Percentiles rank a stretch among this genome's conserved stretches.
Evolutionary conservation across 169 alveolate species (phyloP).

Genomic region (Plasmodium malariae): DNA sequence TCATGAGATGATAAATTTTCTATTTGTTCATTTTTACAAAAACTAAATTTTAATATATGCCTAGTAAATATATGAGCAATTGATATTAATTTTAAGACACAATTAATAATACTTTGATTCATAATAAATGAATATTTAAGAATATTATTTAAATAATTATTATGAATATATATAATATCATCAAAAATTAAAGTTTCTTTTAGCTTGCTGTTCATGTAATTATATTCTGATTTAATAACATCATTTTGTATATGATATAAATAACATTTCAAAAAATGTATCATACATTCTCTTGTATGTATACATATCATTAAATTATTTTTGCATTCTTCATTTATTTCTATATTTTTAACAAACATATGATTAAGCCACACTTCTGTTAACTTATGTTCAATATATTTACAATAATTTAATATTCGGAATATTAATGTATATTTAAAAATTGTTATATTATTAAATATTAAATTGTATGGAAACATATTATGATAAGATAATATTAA

Average conservation of each 20-base stretch:
- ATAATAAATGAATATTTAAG: conserved; percentile 71
- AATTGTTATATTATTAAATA: conserved; percentile 77
- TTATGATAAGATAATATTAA: conserved; percentile 52
- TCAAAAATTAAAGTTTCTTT: conserved; percentile 70
- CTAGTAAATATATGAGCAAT: conserved; percentile 79
- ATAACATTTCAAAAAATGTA: conserved; percentile 76
- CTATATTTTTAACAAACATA: conserved; percentile 80
- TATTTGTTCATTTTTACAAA: conserved; percentile 47
- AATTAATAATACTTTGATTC: conserved; percentile 68
- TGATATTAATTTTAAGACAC: conserved; percentile 74
- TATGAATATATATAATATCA: conserved; percentile 74
- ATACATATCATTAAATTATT: conserved; percentile 79
- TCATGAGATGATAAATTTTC: conserved; percentile 18
- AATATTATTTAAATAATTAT: conserved; percentile 77
- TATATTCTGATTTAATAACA: conserved; percentile 76
- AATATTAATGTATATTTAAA: conserved; percentile 78
- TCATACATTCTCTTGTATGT: conserved; percentile 82
- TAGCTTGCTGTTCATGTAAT: conserved; percentile 48
- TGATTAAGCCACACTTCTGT: conserved; percentile 79
- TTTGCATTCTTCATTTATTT: conserved; percentile 78
- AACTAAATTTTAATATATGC: conserved; percentile 78
- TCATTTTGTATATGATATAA: conserved; percentile 77
- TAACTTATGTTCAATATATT: conserved; percentile 79
- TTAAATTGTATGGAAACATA: conserved; percentile 77
- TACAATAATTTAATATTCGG: conserved; percentile 78